Percentiles rank a stretch among this genome's conserved stretches.
phyloP scores from a whole-genome alignment of 768 basidiomycete genomes.

The Multifurca ochricompacta region DNA sequence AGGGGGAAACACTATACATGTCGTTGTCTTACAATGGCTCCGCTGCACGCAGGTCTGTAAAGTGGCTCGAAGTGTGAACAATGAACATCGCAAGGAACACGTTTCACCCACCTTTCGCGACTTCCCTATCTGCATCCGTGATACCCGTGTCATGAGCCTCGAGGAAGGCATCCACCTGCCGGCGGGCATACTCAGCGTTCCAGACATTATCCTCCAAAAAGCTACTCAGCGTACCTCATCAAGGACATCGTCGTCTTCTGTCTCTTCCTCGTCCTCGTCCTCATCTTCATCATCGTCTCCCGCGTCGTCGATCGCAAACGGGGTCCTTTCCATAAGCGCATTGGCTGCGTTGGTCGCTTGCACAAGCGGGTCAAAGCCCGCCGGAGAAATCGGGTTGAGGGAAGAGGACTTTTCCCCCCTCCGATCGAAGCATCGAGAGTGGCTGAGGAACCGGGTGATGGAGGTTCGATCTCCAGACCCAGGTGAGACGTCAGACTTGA shows the following conservation, averaged over 20 bases:
- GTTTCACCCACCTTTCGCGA: conserved; percentile 56
- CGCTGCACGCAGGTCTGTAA: conserved; percentile 10
- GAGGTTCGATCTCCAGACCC: conserved; percentile 22
- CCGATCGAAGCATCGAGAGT: conserved; percentile 43
- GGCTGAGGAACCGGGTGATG: background rate
- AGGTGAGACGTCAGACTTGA: conserved; percentile 36
- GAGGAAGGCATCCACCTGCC: conserved; percentile 83
- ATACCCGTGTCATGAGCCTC: conserved; percentile 88
- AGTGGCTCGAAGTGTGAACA: background rate
- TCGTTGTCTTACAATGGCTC: conserved; percentile 3
- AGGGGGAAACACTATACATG: background rate
- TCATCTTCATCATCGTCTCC: conserved; percentile 73
- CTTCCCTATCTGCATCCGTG: conserved; percentile 68
- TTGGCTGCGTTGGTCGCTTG: conserved; percentile 66
- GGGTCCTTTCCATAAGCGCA: conserved; percentile 75
- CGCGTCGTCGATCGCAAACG: conserved; percentile 96
- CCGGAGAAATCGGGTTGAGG: conserved; percentile 22
- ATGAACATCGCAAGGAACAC: background rate
- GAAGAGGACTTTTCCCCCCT: conserved; percentile 24
- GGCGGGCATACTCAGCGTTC: background rate
- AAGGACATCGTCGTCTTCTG: conserved; percentile 73
- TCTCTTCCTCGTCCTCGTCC: conserved; percentile 43
- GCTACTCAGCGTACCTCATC: conserved; percentile 56
- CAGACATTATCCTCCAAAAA: background rate
- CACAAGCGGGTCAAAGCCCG: conserved; percentile 49